Base-by-base conservation (phyloP, 495 filamentous ascomycete genomes). In the Neurospora sp. region DNA sequence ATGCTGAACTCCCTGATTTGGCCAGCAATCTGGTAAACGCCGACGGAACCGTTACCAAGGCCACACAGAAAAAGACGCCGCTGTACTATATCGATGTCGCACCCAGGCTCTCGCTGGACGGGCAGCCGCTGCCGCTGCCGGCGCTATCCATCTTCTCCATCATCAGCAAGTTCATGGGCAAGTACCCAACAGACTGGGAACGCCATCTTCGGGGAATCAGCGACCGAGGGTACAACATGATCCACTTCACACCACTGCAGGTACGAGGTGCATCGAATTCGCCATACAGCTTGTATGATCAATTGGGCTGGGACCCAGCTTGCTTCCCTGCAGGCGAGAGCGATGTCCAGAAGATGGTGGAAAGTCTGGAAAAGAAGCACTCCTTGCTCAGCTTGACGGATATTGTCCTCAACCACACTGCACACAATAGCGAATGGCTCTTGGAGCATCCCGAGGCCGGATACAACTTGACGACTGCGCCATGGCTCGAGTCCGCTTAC, bases 371-470 rank as follows among this genome's bases (percentile, higher is more conserved):
- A 79, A 88, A 91, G 38, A 89, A 97, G 48, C 89, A 95, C 79
- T 92, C 92, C 0, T 83, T 99, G 69, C 85, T 98, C 66, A 94
- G 92, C 75, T 81, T 99, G 84, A 97, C 96, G 3, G 96, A 99
- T 79, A 94, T 99, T 69, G 96, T 99, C 35, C 95, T 94, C 89
- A 99, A 99, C 76, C 96, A 99, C 81, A 99, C 96, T 35, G 96
- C 96, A 4, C 87, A 97, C 81, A 97, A 98, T 81, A 97, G 92
- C 82, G 88, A 90, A 73, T 99, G 96, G 96, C 85, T 99, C 20
- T 86, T 97, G 79, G 91, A 94, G 72, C 94, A 99, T 76, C 96
- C 96, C 3, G 96, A 99, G 76, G 92, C 94, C 70, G 96, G 96
- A 3, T 99, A 98, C 84, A 99, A 96, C 80, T 83, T 97, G 70